A percentile compares a stretch with the other conserved stretches of the same genome.
Evolutionary conservation across 2,329 filamentous ascomycete genomes (phyloP).

Genomic region (Aspergillus latus): DNA sequence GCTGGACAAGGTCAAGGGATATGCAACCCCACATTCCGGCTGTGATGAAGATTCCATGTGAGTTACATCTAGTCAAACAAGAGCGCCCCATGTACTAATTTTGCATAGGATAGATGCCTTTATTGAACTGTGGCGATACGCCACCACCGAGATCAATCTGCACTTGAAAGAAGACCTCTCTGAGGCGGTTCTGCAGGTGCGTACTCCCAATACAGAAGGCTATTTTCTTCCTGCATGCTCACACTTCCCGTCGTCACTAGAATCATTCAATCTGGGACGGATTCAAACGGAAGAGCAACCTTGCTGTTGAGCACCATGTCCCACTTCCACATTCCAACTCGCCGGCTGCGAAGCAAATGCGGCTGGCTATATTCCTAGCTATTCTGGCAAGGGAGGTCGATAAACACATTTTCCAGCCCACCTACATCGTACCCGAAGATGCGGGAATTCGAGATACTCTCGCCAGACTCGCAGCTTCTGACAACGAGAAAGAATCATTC

Average conservation of each 20-base stretch:
- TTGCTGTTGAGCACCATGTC: not conserved
- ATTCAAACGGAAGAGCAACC: constrained; percentile 1
- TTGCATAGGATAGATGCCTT: constrained; percentile 6
- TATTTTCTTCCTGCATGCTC: not conserved
- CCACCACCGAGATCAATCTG: constrained; percentile 5
- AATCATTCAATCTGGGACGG: not conserved
- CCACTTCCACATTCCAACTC: constrained; percentile 7
- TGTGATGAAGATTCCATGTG: constrained; percentile 5
- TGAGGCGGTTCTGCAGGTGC: constrained; percentile 5
- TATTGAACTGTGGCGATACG: constrained; percentile 8
- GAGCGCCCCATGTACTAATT: not conserved
- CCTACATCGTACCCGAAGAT: constrained; percentile 4
- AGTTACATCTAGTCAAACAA: not conserved
- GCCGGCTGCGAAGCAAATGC: constrained; percentile 6
- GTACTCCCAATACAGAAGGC: not conserved
- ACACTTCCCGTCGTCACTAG: not conserved
- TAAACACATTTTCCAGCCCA: constrained; percentile 6
- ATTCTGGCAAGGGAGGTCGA: constrained; percentile 9
- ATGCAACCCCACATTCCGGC: not conserved
- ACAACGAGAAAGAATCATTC: constrained; percentile 6
- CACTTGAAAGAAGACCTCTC: constrained; percentile 2
- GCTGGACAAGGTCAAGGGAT: not conserved
- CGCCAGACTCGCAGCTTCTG: constrained; percentile 1
- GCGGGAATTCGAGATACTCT: not conserved
- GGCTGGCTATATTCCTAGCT: constrained; percentile 6